phyloP scores from a whole-genome alignment of 2,329 filamentous ascomycete genomes.

The Venturia effusa region DNA sequence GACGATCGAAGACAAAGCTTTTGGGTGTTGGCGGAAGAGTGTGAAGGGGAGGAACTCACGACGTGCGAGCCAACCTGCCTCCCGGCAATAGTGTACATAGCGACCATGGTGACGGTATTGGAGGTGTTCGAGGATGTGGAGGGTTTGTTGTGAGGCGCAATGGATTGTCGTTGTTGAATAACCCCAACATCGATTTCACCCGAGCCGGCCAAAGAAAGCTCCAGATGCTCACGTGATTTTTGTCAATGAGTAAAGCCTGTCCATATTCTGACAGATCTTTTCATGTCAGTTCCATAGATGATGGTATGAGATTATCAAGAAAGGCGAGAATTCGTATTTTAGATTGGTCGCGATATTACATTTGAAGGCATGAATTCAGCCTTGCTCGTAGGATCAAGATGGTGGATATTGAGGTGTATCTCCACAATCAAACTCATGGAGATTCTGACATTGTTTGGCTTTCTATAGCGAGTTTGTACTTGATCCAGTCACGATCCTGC shows the following conservation, averaged over 20 bases:
- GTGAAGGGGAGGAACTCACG: conserved; percentile 27
- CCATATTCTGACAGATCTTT: too few species aligned
- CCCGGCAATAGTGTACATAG: conserved; percentile 40
- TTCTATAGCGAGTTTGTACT: too few species aligned
- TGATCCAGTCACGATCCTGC: too few species aligned
- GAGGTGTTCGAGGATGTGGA: conserved; percentile 14
- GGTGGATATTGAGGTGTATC: too few species aligned
- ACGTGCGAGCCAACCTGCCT: conserved; percentile 44
- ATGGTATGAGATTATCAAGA: too few species aligned
- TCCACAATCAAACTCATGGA: not conserved
- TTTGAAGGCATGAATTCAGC: not conserved
- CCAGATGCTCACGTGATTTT: not conserved
- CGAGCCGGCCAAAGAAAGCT: not conserved
- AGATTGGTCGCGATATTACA: too few species aligned
- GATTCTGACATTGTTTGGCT: not conserved
- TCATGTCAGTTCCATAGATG: too few species aligned
- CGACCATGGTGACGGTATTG: conserved; percentile 35
- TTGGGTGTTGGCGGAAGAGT: not conserved
- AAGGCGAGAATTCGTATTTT: too few species aligned
- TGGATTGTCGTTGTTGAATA: not conserved
- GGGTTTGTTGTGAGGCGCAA: conserved; percentile 15
- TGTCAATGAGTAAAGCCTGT: too few species aligned
- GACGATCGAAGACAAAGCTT: not conserved
- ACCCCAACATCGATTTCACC: not conserved
- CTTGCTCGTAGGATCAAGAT: not conserved